Percentiles rank a stretch among this genome's conserved stretches.
Evolutionary conservation across 1,284 basidiomycete genomes (phyloP).

Genomic region (Trametes versicolor): DNA sequence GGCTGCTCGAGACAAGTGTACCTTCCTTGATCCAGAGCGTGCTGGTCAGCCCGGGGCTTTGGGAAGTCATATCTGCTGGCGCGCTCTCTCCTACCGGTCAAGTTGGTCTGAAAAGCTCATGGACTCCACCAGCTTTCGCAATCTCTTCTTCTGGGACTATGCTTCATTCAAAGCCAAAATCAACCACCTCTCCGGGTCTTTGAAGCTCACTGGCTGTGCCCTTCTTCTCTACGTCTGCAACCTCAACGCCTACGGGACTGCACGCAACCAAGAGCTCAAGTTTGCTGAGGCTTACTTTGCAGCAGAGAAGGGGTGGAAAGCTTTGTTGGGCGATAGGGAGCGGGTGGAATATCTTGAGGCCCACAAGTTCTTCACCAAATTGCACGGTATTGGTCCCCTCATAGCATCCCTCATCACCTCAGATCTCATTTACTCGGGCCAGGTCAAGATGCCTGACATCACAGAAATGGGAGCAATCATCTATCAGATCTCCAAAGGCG

Average conservation of each 20-base stretch:
- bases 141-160: neutral
- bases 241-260: neutral
- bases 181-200: too few relatives aligned
- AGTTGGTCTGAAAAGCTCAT: too few relatives aligned
- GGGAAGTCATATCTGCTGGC: neutral
- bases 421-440: neutral
- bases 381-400: neutral
- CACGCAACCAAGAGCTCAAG: neutral
- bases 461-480: neutral
- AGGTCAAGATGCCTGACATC: neutral
- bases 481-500: neutral
- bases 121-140: neutral
- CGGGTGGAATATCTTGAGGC: neutral
- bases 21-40: too few relatives aligned
- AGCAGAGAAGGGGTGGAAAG: neutral
- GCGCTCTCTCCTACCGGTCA: neutral
- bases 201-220: neutral
- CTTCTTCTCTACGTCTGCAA: neutral
- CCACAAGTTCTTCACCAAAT: neutral
- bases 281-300: neutral
- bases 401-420: neutral
- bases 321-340: neutral
- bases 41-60: neutral
- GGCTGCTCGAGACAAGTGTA: neutral
- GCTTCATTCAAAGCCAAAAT: too few relatives aligned